A percentile compares a stretch with the other conserved stretches of the same genome.
Evolutionary conservation across 192 early-diverging fungal genomes (phyloP).

Genomic region (Entrophospora sp.): DNA sequence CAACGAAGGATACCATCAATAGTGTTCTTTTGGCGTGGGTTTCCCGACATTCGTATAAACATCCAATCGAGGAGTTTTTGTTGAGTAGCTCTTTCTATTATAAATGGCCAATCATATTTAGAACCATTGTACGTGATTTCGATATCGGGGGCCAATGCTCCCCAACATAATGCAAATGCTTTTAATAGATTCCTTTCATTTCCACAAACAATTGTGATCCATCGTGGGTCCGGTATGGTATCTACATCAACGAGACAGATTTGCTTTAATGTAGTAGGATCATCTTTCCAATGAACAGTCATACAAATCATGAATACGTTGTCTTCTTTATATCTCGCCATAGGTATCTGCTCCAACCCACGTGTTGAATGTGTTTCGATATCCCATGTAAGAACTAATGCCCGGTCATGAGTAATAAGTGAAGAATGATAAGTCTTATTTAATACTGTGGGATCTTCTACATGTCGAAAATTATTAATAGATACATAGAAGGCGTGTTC

Average conservation of each 20-base stretch:
- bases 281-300: too few species aligned
- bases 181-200: not conserved
- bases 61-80: not conserved
- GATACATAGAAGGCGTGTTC: not conserved
- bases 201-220: too few species aligned
- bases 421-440: not conserved
- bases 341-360: not conserved
- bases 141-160: not conserved
- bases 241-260: too few species aligned
- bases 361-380: not conserved
- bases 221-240: too few species aligned
- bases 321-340: not conserved
- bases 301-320: too few species aligned
- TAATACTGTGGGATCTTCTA: not conserved
- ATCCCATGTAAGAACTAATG: not conserved
- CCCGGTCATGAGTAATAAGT: too few species aligned
- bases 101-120: not conserved
- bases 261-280: too few species aligned
- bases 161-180: not conserved
- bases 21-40: not conserved
- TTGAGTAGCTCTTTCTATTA: not conserved
- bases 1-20: too few species aligned
- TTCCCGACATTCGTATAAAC: not conserved
- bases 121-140: not conserved
- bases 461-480: not conserved